Base-by-base conservation (phyloP, 2,329 filamentous ascomycete genomes). In the Apiospora saccharicola region DNA sequence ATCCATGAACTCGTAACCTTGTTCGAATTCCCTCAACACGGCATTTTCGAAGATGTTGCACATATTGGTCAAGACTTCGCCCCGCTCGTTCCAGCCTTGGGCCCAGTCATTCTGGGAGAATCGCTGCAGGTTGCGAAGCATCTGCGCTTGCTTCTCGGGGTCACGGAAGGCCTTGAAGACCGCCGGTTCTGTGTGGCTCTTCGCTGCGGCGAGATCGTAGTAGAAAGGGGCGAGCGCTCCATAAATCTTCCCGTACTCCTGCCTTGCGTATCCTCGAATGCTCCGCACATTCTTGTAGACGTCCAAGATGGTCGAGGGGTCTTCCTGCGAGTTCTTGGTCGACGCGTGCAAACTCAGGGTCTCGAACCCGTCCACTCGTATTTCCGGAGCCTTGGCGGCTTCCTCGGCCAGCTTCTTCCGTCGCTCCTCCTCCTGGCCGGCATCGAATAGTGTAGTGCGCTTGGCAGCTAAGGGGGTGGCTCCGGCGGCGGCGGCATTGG, bases 211-310 rank as follows among this genome's bases (percentile, higher is more conserved):
- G 57, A 98, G 88, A 80, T 99, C 94, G 75, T 90, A 90, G 83
- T 98, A 99, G 77, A 97, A 96, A 0, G 95, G 95, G 14, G 92
- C 93, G 76, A 99, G 83, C 4, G 94, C 93, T n/a, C 91, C 92
- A 82, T 98, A 97, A 19, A 98, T 87, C 80, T 93, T 97, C 22
- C 93, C 96, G 80, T 95, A 99, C 81, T 98, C 95, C 77, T 96
- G 91, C 74, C 95, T 90, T 64, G 96, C 96, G 77, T 91, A 90
- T 5, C 96, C 96, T 57, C 96, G 89, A 69, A 97, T 90, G 68
- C 96, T 98, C 78, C 88, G 90, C 41, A 91, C 92, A 43, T 88
- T 88, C 72, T 90, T 88, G 72, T 98, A 86, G 0, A 95, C 89
- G 44, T 88, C 88, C 69, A 98, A 83, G 37, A 94, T 87, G 2